Percentiles rank a stretch among this genome's conserved stretches.
Evolutionary conservation across 2,329 filamentous ascomycete species (phyloP).

Genomic region (Monosporascus sp.): DNA sequence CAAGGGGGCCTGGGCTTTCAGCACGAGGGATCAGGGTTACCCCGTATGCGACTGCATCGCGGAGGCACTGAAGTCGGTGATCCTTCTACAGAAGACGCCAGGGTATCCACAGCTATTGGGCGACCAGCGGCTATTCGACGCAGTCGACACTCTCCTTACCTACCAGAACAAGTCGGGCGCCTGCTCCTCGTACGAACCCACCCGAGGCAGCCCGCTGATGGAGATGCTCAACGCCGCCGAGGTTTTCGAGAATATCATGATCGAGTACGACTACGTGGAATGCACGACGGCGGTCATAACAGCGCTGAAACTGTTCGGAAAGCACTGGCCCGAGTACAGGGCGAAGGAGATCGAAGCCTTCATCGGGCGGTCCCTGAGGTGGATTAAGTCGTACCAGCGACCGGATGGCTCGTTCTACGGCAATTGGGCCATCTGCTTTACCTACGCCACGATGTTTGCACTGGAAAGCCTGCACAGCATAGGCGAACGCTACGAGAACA

Average conservation of each 20-base stretch:
- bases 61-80: constrained; percentile 80
- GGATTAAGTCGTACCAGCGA: constrained; percentile 75
- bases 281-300: constrained; percentile 95
- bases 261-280: constrained; percentile 97
- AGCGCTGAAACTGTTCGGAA: constrained; percentile 74
- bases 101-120: constrained; percentile 71
- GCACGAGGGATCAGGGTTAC: constrained; percentile 87
- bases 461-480: constrained; percentile 77
- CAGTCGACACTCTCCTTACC: constrained; percentile 82
- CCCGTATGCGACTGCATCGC: constrained; percentile 93
- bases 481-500: constrained; percentile 76
- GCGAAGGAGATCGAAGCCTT: constrained; percentile 67
- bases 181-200: constrained; percentile 84
- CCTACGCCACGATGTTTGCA: constrained; percentile 95
- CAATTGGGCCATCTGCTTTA: constrained; percentile 97
- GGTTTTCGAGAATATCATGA: constrained; percentile 95
- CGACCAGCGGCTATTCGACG: constrained; percentile 75
- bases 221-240: constrained; percentile 93
- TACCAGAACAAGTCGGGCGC: constrained; percentile 87
- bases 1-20: constrained; percentile 95
- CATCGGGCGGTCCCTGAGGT: constrained; percentile 68
- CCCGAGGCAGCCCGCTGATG: constrained; percentile 69
- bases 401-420: constrained; percentile 95
- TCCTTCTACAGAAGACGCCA: constrained; percentile 75
- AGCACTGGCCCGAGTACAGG: constrained; percentile 78